Evolutionary conservation across 148 eudicot species (phyloP).

Genomic region (Gaultheria prostrata): DNA sequence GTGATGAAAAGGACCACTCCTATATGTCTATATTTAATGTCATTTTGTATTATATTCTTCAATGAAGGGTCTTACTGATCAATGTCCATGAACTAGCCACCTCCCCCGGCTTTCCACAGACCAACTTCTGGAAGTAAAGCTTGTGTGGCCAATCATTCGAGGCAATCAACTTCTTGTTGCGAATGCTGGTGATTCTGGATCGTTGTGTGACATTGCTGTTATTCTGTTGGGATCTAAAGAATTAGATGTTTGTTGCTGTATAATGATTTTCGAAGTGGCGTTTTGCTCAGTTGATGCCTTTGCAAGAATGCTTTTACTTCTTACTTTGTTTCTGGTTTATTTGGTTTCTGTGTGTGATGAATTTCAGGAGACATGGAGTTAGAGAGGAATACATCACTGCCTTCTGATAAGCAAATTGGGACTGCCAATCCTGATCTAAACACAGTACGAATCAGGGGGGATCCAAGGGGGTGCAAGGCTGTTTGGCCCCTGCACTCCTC

Average conservation of each 20-base stretch:
- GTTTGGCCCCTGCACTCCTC: too few relatives aligned
- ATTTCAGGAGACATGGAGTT: slow-evolving; percentile 75
- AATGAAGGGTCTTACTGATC: too few relatives aligned
- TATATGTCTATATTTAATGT: too few relatives aligned
- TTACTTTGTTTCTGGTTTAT: background rate
- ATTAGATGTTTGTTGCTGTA: background rate
- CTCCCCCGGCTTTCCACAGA: slow-evolving; percentile 41
- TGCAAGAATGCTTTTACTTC: background rate
- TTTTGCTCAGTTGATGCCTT: background rate
- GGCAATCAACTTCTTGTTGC: slow-evolving; percentile 60
- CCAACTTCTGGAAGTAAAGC: slow-evolving; percentile 75
- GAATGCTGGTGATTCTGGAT: slow-evolving; percentile 95
- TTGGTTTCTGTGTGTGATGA: slow-evolving; percentile 11
- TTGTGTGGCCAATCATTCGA: slow-evolving; percentile 62
- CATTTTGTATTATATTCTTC: too few relatives aligned
- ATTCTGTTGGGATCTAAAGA: background rate
- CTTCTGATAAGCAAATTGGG: slow-evolving; percentile 69
- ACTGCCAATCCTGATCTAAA: slow-evolving; percentile 75
- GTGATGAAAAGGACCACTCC: too few relatives aligned
- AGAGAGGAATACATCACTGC: too few relatives aligned
- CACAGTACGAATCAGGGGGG: too few relatives aligned
- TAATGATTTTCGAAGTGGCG: background rate
- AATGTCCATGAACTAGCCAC: slow-evolving; percentile 32
- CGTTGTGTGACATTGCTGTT: slow-evolving; percentile 61
- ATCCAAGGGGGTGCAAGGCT: too few relatives aligned